Conservation (phyloP, 768 basidiomycete species). For the Kwoniella sp. region DNA sequence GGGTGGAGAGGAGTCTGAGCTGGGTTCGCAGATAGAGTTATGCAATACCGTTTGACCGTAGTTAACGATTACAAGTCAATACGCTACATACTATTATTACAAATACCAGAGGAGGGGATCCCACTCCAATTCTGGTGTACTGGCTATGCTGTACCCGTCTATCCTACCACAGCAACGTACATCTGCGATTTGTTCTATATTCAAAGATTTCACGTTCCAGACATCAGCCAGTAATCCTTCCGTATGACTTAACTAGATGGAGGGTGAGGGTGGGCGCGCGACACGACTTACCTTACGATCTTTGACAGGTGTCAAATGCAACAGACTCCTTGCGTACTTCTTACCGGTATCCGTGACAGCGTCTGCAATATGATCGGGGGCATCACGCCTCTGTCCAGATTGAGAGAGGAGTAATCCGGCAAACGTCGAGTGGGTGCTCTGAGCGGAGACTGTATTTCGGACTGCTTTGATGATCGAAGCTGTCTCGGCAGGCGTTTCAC, state of each 20-base stretch:
- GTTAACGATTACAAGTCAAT: too few relatives aligned
- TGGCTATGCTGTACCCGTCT: too few relatives aligned
- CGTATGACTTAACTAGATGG: too few relatives aligned
- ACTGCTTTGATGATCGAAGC: conserved; percentile 7
- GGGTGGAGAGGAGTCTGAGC: too few relatives aligned
- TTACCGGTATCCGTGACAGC: conserved; percentile 1
- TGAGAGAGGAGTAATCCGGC: conserved; percentile 14
- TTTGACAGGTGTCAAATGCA: conserved; percentile 33
- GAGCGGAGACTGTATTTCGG: conserved; percentile 5
- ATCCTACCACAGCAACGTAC: conserved; percentile 21
- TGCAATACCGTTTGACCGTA: too few relatives aligned
- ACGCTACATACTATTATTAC: too few relatives aligned
- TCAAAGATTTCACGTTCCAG: not conserved
- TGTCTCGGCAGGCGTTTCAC: conserved; percentile 11
- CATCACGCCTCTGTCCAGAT: conserved; percentile 6
- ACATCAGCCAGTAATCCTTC: too few relatives aligned
- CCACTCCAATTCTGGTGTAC: not conserved
- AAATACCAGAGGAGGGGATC: too few relatives aligned
- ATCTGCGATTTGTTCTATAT: conserved; percentile 13
- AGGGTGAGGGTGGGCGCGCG: not conserved
- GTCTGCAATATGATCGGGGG: conserved; percentile 5
- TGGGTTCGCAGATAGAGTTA: too few relatives aligned
- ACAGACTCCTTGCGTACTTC: conserved; percentile 15
- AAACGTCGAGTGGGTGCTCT: conserved; percentile 24
- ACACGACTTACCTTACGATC: conserved; percentile 23